Base-by-base conservation (phyloP, 2,329 filamentous ascomycete species). In the Cercospora janseana region DNA sequence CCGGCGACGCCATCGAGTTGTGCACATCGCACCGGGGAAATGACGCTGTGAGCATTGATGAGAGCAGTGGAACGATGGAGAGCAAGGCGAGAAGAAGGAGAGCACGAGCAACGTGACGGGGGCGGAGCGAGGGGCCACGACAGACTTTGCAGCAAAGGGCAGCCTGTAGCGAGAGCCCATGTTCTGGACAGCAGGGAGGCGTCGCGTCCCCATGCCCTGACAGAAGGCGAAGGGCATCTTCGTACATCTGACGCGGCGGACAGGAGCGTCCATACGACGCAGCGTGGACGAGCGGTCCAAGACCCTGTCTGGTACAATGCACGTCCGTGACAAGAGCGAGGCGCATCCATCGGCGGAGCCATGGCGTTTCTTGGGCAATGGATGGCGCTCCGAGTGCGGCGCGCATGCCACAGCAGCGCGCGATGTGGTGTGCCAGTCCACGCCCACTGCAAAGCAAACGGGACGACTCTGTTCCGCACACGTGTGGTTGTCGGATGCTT, bases 331-430 rank as follows among this genome's bases (percentile, higher is more conserved):
- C 20, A 44, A 45, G 15, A 46, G 37, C 46, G 32, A 31, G 49
- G 35, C 32, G 12, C 26, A 27, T 12, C 18, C 47, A 26, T 23
- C 49, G n/a, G n/a, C n/a, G n/a, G 44, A 52, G 44, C 20, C 49
- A 46, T 52, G 44, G 49, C 49, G 37, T 24, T n/a, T 46, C 35
- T 42, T 46, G 26, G 49, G 31, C n/a, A 27, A 8, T 26, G 34
- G 42, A 51, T 51, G 34, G 43, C 49, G 49, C 21, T 46, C 41
- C 15, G 12, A 4, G 21, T 27, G 12, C n/a, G n/a, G n/a, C n/a
- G n/a, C n/a, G n/a, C n/a, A n/a, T n/a, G n/a, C n/a, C n/a, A n/a
- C n/a, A n/a, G n/a, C n/a, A n/a, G n/a, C n/a, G n/a, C n/a, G n/a
- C n/a, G n/a, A n/a, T n/a, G n/a, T n/a, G n/a, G n/a, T n/a, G n/a